Conservation (phyloP, 495 filamentous ascomycete species). For the Daldinia loculata region DNA sequence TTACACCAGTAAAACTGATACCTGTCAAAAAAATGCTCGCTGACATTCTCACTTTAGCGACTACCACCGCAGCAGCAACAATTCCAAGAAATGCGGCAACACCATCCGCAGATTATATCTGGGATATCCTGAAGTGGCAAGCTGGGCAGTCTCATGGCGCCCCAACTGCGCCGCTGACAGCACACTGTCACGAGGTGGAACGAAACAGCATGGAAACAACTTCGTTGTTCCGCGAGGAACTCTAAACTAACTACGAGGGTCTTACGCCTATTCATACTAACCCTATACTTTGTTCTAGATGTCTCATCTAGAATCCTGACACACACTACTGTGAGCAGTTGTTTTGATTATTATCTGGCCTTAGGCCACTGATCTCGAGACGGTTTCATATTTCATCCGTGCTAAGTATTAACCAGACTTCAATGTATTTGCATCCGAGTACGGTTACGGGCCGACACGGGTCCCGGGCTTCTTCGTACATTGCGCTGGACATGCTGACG, state of each 20-base stretch:
- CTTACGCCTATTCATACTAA: no score
- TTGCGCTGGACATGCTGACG: conserved; percentile 12
- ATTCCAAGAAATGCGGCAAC: not conserved
- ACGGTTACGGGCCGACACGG: not conserved
- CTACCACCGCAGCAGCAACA: not conserved
- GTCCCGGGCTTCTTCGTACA: conserved; percentile 12
- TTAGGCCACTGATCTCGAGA: not conserved
- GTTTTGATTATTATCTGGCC: not conserved
- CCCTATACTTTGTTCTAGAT: no score
- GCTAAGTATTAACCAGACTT: conserved; percentile 7
- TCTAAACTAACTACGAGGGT: no score
- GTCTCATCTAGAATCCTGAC: no score
- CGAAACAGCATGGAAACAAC: no score
- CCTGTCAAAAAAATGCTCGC: not conserved
- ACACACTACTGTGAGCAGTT: not conserved
- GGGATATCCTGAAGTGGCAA: not conserved
- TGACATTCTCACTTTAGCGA: not conserved
- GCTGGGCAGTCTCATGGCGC: not conserved
- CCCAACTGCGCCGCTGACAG: not conserved
- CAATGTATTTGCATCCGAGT: conserved; percentile 2
- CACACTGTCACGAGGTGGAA: no score
- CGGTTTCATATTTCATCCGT: not conserved
- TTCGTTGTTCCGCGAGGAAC: no score
- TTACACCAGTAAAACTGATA: not conserved
- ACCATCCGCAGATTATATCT: not conserved